Evolutionary conservation across 768 basidiomycete species (phyloP), one percentile per base, ranked within the genome.

Genomic region (Hysterangium stoloniferum): DNA sequence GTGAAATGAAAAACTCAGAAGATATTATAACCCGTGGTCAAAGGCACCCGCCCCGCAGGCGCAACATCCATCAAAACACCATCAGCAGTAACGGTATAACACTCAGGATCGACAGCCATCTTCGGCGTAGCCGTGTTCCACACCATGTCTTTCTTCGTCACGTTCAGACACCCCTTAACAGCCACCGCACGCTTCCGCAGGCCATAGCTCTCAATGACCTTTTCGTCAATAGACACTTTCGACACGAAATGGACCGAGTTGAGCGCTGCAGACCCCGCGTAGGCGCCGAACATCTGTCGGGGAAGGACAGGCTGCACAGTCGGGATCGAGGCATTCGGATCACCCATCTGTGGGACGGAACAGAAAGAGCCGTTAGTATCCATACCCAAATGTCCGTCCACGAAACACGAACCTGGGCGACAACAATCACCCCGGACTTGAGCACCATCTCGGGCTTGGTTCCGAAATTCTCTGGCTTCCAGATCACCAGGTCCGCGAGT

Each of bases 311-410:
- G 96, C 62, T 98, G 93, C 0, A 99, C 90, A 1, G 90, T 88
- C 11, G 96, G 93, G 55, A 99, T 98, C 6, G 92, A 94, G 1
- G 77, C 96, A 65, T 97, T 98, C 0, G 95, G 87, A 38, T 99
- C 96, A 15, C 96, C 96, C 82, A 99, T 87, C 87, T 94, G 57
- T 19, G 6, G 31, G 24, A 27, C 35, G 37, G 19, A 27, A 42
- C 4, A 19, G 6, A 22, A 17, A 12, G 29, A 11, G 20, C 9
- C 45, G n/a, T 7, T 4, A 35, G 35, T 28, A 29, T 5, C 7
- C 6, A 15, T 6, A 13, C n/a, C 34, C 38, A 12, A 44, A 6
- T n/a, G n/a, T n/a, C n/a, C n/a, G n/a, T n/a, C n/a, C n/a, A n/a
- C n/a, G n/a, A n/a, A 12, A 7, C 20, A 62, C 77, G 49, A 53